Base-by-base conservation (phyloP, 257 asterid genomes). In the Solanum sejunctum region DNA sequence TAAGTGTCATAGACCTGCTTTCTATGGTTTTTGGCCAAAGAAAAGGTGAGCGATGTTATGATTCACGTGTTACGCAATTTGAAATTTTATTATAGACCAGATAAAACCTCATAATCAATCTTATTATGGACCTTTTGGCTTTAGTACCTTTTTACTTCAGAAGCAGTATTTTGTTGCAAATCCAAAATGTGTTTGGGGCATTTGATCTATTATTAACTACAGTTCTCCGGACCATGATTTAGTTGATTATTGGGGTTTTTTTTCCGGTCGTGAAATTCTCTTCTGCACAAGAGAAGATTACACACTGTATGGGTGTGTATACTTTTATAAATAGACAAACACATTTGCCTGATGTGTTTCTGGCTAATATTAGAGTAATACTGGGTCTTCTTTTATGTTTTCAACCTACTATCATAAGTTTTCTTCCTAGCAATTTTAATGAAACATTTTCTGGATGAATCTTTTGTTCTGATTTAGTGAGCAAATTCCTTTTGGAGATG, bases 1-100 rank as follows among this genome's bases (percentile, higher is more conserved):
- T 84, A 94, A 93, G 89, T 90, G 96, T 87, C 73, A 94, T 12
- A 92, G 99, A 90, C 99, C 99, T 90, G 95, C 99, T 47, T 97
- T 95, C 91, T 97, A 94, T 86, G 99, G 99, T 86, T 87, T 92
- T 88, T 92, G 97, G 94, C 91, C 92, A 55, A 89, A 87, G 89
- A 95, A 91, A 90, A 95, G 97, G 98, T 92, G 84, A 91, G 85
- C 67, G 43, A 3, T 73, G 45, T 66, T 81, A 18, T 85, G 83
- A 52, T 78, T 78, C 83, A 10, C 1, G 11, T 52, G 49, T 10
- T 52, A 26, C 28, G 28, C 64, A 72, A 43, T 71, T 26, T 28
- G 4, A 23, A 51, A 2, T 77, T 49, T 28, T 78, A 10, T 78
- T 2, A 15, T 9, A 51, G 51, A 26, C 64, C 17, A 17, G 47